Evolutionary conservation across 805 yeast genomes (phyloP), one percentile per base, ranked within the genome.

Genomic region (Huiozyma naganishii): DNA sequence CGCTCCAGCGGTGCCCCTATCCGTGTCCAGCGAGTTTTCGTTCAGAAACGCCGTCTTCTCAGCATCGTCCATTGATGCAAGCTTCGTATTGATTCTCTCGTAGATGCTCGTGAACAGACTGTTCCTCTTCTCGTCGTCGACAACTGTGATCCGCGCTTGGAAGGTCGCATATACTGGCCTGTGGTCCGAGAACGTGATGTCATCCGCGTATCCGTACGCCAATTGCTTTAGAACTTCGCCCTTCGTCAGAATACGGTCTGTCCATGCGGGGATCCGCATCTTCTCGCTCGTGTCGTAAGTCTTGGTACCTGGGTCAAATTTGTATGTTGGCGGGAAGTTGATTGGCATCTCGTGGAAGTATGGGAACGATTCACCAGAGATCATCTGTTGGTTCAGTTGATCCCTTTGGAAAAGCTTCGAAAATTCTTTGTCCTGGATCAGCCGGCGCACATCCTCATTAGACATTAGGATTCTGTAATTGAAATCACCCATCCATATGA

Each of bases 231-330:
- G 59, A 8, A 73, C 68, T n/a, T 66, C 65, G 11, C 83, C 79
- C 27, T 83, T 68, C 54, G 78, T 80, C 40, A 89, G 62, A 30
- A 90, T 79, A 45, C 98, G 68, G 65, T 92, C 99, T 3, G 97
- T 89, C 98, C 98, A 92, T 0, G 98, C 94, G 1, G 98, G 99
- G 9, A 85, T 79, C 48, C 99, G 75, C 62, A 79, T 80, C 62
- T 92, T 92, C 55, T 90, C 97, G 36, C 94, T 80, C 0, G 95
- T 75, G 60, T 92, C 99, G 59, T 89, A 92, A 2, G 58, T 64
- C 39, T 74, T 76, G 0, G 95, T 82, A 5, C 95, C 94, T 40
- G 85, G 83, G 58, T 92, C 95, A 60, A 82, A 92, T 59, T 92
- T 92, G 65, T 92, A 92, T 0, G 99, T 92, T 6, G 99, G 99